Evolutionary conservation across 805 yeast genomes (phyloP).

Genomic region (Saturnispora ahearnii): DNA sequence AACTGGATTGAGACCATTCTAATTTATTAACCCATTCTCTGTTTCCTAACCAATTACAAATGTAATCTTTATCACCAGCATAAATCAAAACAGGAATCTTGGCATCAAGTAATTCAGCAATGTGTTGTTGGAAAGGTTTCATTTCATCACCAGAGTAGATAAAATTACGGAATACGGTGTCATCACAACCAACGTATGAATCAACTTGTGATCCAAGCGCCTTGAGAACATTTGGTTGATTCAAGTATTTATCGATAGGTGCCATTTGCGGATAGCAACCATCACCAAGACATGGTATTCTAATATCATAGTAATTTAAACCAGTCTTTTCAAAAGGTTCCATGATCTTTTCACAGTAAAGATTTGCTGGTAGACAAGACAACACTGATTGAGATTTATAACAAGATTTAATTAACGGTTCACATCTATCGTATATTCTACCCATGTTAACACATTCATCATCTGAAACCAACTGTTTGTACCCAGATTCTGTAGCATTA

Average conservation of each 20-base stretch:
- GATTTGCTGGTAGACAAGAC: conserved; percentile 84
- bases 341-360: conserved; percentile 82
- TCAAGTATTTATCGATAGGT: conserved; percentile 71
- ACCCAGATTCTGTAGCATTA: conserved; percentile 67
- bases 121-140: conserved; percentile 77
- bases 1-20: conserved; percentile 30
- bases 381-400: conserved; percentile 66
- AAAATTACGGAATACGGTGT: conserved; percentile 71
- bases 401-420: conserved; percentile 65
- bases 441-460: conserved; percentile 72
- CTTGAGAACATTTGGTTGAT: conserved; percentile 61
- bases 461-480: conserved; percentile 62
- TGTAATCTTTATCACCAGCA: conserved; percentile 94
- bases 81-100: conserved; percentile 78
- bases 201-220: conserved; percentile 91
- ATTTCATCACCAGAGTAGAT: conserved; percentile 84
- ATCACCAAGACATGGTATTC: conserved; percentile 62
- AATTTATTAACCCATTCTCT: conserved; percentile 73
- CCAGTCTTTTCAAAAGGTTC: conserved; percentile 81
- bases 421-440: conserved; percentile 66
- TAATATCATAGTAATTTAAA: conserved; percentile 82
- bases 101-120: conserved; percentile 59
- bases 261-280: conserved; percentile 73
- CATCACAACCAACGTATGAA: conserved; percentile 64
- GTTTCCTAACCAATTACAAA: conserved; percentile 96